Evolutionary conservation across 441 rosid species (phyloP), one percentile per base, ranked within the genome.

Genomic region (Euphorbia neoarborescens): DNA sequence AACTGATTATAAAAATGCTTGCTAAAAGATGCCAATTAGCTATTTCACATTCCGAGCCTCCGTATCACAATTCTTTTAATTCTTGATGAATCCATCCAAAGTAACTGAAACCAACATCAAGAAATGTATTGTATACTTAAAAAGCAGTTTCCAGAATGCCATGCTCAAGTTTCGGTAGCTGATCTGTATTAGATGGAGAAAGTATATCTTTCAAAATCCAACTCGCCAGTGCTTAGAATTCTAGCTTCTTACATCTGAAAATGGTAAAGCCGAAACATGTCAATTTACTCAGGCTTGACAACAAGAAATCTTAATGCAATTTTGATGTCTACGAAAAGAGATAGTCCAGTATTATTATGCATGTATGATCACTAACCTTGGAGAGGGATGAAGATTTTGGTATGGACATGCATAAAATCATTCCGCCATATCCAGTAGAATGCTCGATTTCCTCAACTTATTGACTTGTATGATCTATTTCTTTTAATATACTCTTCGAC

Each of bases 401-500:
- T 14, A 68, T 72, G 25, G 17, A 17, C 5, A 48, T 1, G 22
- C 22, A 9, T 50, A 1, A 37, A 54, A 32, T 56, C 27, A 24
- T 56, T 54, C 34, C 42, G 19, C 56, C 48, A 44, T 15, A 24
- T 69, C 27, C 24, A 60, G 48, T 32, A 25, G 51, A n/a, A 27
- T 54, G 38, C 28, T 46, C 35, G 50, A 28, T 32, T 68, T 40
- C 62, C 24, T 58, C 0, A n/a, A 3, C 54, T 40, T 60, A 46
- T 65, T 56, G 74, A 72, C 74, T 71, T 58, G 22, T 40, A 79
- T 62, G 78, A 66, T 79, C 77, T 72, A 86, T 76, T 64, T 87
- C 95, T 78, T 80, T 81, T 70, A 87, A 68, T 44, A 85, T 84
- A 73, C 71, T 75, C 81, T 84, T 91, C 22, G 98, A 87, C 78